A percentile compares a stretch with the other conserved stretches of the same genome.
phyloP scores from a whole-genome alignment of 768 basidiomycete species.

The Fibroporia radiculosa region DNA sequence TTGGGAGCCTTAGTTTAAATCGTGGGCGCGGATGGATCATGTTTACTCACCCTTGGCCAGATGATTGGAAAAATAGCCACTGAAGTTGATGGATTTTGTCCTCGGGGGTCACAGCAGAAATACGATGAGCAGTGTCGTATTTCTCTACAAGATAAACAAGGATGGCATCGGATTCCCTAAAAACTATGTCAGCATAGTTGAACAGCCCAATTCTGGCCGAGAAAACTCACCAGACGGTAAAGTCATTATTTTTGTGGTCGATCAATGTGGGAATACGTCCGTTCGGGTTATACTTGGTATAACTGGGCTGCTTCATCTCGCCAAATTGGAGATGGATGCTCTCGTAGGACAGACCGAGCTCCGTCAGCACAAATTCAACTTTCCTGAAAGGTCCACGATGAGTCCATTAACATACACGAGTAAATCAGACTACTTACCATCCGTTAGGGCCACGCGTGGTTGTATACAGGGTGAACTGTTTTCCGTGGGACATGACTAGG shows the following conservation, averaged over 20 bases:
- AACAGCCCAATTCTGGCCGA: too few species aligned
- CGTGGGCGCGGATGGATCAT: background rate
- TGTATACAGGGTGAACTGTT: slow-evolving; percentile 23
- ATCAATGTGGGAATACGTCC: slow-evolving; percentile 31
- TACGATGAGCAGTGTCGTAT: slow-evolving; percentile 35
- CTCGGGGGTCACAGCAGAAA: slow-evolving; percentile 10
- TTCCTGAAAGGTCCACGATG: slow-evolving; percentile 12
- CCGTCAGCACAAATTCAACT: slow-evolving; percentile 18
- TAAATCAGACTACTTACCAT: slow-evolving; percentile 11
- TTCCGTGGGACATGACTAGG: slow-evolving; percentile 25
- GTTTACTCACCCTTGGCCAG: slow-evolving; percentile 21
- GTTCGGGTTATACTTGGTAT: slow-evolving; percentile 24
- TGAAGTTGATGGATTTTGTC: slow-evolving; percentile 20
- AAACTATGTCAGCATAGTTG: too few species aligned
- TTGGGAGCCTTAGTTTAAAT: background rate
- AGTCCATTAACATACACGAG: background rate
- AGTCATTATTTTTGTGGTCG: slow-evolving; percentile 25
- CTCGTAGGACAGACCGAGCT: slow-evolving; percentile 22
- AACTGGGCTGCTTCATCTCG: slow-evolving; percentile 19
- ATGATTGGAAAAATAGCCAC: slow-evolving; percentile 37
- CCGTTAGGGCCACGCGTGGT: slow-evolving; percentile 18
- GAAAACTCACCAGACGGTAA: slow-evolving; percentile 21
- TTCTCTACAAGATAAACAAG: slow-evolving; percentile 33
- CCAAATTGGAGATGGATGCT: slow-evolving; percentile 16
- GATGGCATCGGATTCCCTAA: slow-evolving; percentile 32